Evolutionary conservation across 228 moss, liverwort and hornwort species (phyloP).

Genomic region (Sphagnum fallax): DNA sequence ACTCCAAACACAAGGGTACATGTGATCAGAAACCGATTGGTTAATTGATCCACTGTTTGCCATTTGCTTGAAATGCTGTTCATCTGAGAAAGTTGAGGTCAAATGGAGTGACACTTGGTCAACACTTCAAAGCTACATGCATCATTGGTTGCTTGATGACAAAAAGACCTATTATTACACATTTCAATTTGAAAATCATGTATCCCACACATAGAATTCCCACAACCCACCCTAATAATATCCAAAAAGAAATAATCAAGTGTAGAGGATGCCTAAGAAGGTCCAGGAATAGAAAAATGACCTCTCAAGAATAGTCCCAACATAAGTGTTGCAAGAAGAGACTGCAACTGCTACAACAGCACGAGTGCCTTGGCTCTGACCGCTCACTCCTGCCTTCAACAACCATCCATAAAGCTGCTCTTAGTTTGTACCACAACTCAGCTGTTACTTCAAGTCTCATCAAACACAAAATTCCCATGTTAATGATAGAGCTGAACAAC

Average conservation of each 20-base stretch:
- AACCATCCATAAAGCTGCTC: neutral
- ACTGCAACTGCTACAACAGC: constrained; percentile 64
- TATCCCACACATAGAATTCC: no score
- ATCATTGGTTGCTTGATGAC: neutral
- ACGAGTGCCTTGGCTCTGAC: constrained; percentile 26
- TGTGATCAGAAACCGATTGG: no score
- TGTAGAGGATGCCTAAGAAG: neutral
- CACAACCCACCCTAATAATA: neutral
- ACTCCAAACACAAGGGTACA: no score
- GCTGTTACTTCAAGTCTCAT: neutral
- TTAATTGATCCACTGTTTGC: no score
- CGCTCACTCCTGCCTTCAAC: constrained; percentile 44
- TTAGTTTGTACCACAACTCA: neutral
- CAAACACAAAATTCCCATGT: neutral
- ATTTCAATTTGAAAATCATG: no score
- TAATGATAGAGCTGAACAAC: no score
- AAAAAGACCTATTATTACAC: neutral
- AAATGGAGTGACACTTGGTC: no score
- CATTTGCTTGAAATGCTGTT: no score
- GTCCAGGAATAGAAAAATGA: constrained; percentile 1
- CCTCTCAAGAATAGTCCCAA: constrained; percentile 82
- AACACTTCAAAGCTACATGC: no score
- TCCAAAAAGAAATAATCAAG: neutral
- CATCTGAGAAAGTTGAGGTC: no score
- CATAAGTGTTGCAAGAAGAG: constrained; percentile 36